Evolutionary conservation across 148 eudicot genomes (phyloP).

Genomic region (Tetragonia tetragonoides): DNA sequence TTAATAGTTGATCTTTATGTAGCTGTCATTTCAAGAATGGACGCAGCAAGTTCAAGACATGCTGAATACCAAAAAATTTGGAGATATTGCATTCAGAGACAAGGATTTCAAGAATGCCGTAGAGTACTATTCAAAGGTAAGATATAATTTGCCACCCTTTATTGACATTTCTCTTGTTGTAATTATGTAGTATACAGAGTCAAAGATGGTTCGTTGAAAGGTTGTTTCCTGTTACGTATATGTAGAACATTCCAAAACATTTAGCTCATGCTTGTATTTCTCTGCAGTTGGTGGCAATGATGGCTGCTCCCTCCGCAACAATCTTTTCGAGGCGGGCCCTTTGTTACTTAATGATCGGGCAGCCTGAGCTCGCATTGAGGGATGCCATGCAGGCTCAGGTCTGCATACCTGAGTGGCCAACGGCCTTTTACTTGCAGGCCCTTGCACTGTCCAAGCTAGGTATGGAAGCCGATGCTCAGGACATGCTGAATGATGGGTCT

Average conservation of each 20-base stretch:
- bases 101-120: slow-evolving; percentile 81
- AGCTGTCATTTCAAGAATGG: slow-evolving; percentile 99
- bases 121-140: slow-evolving; percentile 87
- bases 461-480: slow-evolving; percentile 97
- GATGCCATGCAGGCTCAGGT: slow-evolving; percentile 99
- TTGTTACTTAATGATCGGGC: slow-evolving; percentile 78
- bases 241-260: not conserved
- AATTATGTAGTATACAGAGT: not conserved
- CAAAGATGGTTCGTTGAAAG: no score
- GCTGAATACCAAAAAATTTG: slow-evolving; percentile 86
- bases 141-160: not conserved
- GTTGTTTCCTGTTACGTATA: not conserved
- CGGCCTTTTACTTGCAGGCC: slow-evolving; percentile 93
- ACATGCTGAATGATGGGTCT: slow-evolving; percentile 93
- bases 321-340: slow-evolving; percentile 83
- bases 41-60: slow-evolving; percentile 99
- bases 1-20: slow-evolving; percentile 12
- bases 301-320: slow-evolving; percentile 88
- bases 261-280: slow-evolving; percentile 10
- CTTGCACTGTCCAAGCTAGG: slow-evolving; percentile 92
- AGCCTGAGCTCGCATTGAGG: slow-evolving; percentile 83
- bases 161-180: not conserved
- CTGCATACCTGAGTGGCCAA: slow-evolving; percentile 97
- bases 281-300: slow-evolving; percentile 72
- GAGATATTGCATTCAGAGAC: slow-evolving; percentile 92